These are phyloP conservation scores for Fusarium chaquense DNA, from an alignment of 2,329 filamentous ascomycete species.

Conservation along the genomic window DNA sequence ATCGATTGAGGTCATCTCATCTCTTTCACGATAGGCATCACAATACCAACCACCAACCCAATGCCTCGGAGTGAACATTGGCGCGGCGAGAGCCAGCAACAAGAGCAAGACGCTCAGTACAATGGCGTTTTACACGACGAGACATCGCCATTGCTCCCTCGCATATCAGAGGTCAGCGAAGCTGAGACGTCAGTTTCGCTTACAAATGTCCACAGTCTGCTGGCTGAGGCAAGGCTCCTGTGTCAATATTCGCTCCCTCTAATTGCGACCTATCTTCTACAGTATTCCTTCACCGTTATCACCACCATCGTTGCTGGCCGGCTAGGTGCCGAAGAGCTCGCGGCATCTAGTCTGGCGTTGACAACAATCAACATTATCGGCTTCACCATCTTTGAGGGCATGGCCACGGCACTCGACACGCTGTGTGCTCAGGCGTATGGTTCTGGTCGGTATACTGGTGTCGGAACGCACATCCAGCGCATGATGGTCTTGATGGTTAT, in stretches of 20 bases:
- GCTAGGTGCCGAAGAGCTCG: slow-evolving; percentile 65
- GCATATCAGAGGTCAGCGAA: slow-evolving; percentile 17
- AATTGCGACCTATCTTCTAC: slow-evolving; percentile 64
- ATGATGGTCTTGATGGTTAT: slow-evolving; percentile 64
- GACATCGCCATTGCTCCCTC: slow-evolving; percentile 34
- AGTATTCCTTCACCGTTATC: slow-evolving; percentile 66
- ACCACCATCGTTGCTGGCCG: slow-evolving; percentile 66
- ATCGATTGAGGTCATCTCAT: neutral
- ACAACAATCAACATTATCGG: slow-evolving; percentile 69
- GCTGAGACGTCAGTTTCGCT: slow-evolving; percentile 11
- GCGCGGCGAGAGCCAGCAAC: slow-evolving; percentile 16
- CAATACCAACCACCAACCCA: neutral
- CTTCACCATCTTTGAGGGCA: slow-evolving; percentile 55
- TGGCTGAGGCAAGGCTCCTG: slow-evolving; percentile 36
- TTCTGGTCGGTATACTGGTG: slow-evolving; percentile 59
- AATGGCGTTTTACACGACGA: slow-evolving; percentile 34
- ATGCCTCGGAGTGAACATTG: slow-evolving; percentile 26
- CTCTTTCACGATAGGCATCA: neutral
- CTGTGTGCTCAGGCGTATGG: slow-evolving; percentile 47
- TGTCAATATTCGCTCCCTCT: slow-evolving; percentile 57
- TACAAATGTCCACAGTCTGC: slow-evolving; percentile 20
- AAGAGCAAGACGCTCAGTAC: neutral
- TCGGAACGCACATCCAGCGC: slow-evolving; percentile 66
- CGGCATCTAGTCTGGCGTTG: slow-evolving; percentile 63
- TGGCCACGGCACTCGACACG: slow-evolving; percentile 48